These are phyloP conservation scores for Quercus variabilis DNA, from an alignment of 306 rosid genomes.

Conservation along the genomic window DNA sequence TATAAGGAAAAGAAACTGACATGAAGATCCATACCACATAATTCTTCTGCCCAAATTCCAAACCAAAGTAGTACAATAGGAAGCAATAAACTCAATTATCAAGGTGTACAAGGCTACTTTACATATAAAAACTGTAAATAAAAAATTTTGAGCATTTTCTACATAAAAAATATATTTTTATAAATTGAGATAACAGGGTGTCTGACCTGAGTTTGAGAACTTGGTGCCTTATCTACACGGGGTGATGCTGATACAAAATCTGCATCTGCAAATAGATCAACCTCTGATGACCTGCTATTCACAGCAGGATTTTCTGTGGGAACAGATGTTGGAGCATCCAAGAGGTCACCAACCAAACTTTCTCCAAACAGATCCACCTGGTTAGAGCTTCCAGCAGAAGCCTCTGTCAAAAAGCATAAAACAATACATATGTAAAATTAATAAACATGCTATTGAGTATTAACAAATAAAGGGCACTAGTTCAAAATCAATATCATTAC, in stretches of 20 bases:
- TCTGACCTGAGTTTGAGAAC: slow-evolving; percentile 63
- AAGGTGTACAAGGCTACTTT: background rate
- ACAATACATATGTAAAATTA: slow-evolving; percentile 11
- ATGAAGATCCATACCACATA: background rate
- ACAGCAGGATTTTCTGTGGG: slow-evolving; percentile 50
- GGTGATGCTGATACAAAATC: slow-evolving; percentile 76
- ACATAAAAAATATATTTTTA: background rate
- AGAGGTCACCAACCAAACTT: slow-evolving; percentile 79
- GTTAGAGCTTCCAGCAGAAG: slow-evolving; percentile 59
- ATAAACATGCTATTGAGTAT: background rate
- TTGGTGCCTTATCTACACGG: slow-evolving; percentile 49
- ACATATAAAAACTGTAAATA: background rate
- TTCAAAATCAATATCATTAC: background rate
- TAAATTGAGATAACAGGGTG: background rate
- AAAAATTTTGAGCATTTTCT: too few relatives aligned
- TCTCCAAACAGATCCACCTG: slow-evolving; percentile 80
- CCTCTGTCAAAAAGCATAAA: slow-evolving; percentile 54
- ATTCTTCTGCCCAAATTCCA: background rate
- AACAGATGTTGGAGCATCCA: slow-evolving; percentile 77
- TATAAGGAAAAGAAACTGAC: background rate
- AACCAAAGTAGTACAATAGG: background rate
- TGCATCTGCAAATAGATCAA: slow-evolving; percentile 96
- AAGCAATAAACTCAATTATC: background rate
- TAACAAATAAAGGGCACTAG: background rate
- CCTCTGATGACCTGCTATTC: slow-evolving; percentile 48